Percentiles rank a stretch among this genome's conserved stretches.
Evolutionary conservation across 805 yeast genomes (phyloP).

Genomic region (Zygoascus biomembranicola): DNA sequence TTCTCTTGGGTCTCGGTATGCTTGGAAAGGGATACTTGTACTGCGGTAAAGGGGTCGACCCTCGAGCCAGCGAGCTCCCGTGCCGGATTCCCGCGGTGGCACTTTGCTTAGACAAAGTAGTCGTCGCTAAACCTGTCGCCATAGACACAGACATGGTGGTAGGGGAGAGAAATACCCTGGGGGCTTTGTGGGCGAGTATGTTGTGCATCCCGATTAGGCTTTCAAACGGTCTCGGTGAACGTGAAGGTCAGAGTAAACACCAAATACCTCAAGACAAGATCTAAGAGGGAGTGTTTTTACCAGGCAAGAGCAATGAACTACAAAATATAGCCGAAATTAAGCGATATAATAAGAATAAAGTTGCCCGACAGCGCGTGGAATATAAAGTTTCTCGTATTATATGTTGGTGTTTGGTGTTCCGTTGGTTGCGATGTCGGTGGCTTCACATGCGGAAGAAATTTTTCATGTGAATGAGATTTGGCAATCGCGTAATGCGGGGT

Average conservation of each 20-base stretch:
- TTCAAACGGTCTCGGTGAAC: background rate
- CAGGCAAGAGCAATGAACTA: too few species aligned
- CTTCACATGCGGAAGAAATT: background rate
- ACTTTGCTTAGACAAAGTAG: background rate
- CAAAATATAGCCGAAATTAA: too few species aligned
- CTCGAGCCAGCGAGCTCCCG: background rate
- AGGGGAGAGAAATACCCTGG: background rate
- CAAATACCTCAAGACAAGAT: too few species aligned
- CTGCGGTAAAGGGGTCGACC: background rate
- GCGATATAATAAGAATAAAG: too few species aligned
- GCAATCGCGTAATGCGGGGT: background rate
- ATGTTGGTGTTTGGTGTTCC: background rate
- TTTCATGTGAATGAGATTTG: background rate
- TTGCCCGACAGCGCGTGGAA: too few species aligned
- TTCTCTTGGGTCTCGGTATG: conserved; percentile 20
- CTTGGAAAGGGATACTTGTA: conserved; percentile 18
- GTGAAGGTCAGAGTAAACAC: background rate
- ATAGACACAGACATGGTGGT: background rate
- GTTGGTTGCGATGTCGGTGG: too few species aligned
- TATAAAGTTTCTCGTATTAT: background rate
- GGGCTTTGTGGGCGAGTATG: background rate
- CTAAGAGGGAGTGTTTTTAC: too few species aligned
- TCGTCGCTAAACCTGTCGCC: background rate
- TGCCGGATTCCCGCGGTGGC: background rate
- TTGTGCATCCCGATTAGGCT: background rate